Conservation (phyloP, 257 asterid species). For the Marsdenia floribunda region DNA sequence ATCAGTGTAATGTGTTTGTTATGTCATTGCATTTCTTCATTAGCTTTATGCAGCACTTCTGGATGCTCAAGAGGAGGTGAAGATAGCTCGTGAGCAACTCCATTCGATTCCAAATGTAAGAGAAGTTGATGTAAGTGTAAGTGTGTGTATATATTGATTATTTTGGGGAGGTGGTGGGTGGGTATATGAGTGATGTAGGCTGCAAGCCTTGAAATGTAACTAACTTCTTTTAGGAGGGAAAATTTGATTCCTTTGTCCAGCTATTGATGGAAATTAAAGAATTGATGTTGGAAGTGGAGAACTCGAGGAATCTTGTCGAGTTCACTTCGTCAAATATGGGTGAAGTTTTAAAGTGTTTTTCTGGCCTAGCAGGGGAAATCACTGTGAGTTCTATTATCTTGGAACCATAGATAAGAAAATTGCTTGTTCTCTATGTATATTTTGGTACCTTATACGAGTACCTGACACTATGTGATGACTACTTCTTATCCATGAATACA, state of each 20-base stretch:
- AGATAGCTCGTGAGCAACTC: slow-evolving; percentile 49
- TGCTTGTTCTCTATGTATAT: neutral
- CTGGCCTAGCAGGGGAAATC: slow-evolving; percentile 33
- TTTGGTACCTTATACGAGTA: neutral
- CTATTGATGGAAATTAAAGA: slow-evolving; percentile 49
- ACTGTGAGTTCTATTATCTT: slow-evolving; percentile 49
- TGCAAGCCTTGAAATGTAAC: neutral
- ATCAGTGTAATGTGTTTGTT: neutral
- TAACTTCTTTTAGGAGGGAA: slow-evolving; percentile 52
- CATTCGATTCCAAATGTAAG: slow-evolving; percentile 34
- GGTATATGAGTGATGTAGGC: neutral
- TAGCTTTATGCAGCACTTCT: slow-evolving; percentile 67
- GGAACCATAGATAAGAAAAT: neutral
- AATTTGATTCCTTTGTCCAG: slow-evolving; percentile 35
- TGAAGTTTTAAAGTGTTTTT: slow-evolving; percentile 44
- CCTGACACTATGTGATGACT: neutral
- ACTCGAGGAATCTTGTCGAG: slow-evolving; percentile 38
- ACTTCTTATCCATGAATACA: slow-evolving; percentile 3
- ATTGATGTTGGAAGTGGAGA: slow-evolving; percentile 56
- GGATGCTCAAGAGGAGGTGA: slow-evolving; percentile 60
- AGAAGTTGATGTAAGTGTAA: slow-evolving; percentile 30
- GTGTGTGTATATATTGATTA: neutral
- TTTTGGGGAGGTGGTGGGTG: neutral
- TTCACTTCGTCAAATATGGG: slow-evolving; percentile 49
- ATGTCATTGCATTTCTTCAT: slow-evolving; percentile 15